Evolutionary conservation across 305 asterid species (phyloP), one percentile per base, ranked within the genome.

Genomic region (Fraxinus sp.): DNA sequence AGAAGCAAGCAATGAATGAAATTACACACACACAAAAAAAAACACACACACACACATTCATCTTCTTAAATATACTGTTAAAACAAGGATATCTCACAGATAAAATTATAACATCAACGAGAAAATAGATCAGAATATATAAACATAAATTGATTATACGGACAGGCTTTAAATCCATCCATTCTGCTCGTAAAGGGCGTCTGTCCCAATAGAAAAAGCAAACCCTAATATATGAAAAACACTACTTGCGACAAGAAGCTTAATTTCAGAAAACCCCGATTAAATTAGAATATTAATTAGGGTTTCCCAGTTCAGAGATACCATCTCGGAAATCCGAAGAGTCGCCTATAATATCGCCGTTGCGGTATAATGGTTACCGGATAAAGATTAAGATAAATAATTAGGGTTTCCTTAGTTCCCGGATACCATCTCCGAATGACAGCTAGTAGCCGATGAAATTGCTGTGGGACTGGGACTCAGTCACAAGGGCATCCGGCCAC

Each of bases 371-470:
- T 5, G 64, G 62, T 16, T 16, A 5, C 62, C 22, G 8, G 62
- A 52, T 52, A 16, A 55, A 55, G 68, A 20, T 7, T 59, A 7
- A 28, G n/a, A 68, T 26, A 26, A 24, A 4, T 10, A 68, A 26
- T 68, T 68, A 28, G 9, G 20, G 20, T 68, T 68, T 28, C 75
- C 75, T 4, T 28, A 30, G 7, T 11, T 68, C 9, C 36, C 18
- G 8, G n/a, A 26, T 13, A 26, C 35, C 4, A 28, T 2, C 35
- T 66, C 9, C 9, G 9, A 28, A 68, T 41, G 55, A 37, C 73
- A 20, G 84, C 77, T 26, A 37, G 80, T 14, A 74, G 46, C 75
- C 78, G 83, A 41, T 77, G 82, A 59, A 59, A 70, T 79, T 80
- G 37, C 76, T 78, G 59, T 77, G 78, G 37, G 41, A 77, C 35